Evolutionary conservation across 176 grass and related monocot species (phyloP), one percentile per base, ranked within the genome.

Genomic region (Aegilops umbellulata): DNA sequence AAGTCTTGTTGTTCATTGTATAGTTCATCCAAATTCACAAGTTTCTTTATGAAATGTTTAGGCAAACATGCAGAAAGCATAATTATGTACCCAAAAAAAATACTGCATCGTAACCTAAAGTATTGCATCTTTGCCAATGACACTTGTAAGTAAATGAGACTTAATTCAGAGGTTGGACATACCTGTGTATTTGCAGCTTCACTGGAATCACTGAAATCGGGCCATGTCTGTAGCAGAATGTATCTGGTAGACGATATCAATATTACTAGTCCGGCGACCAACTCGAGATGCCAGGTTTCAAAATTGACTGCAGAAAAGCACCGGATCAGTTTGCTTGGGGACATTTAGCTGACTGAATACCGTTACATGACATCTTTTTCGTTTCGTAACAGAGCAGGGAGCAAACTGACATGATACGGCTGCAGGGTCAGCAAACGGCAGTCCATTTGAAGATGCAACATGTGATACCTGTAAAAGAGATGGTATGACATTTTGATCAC

Each of bases 151-250:
- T 4, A 71, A 27, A 17, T 63, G 36, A 64, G 22, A 47, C 63
- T 25, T 24, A 38, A 31, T 25, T 39, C 10, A 27, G 62, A 90
- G 17, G 8, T 13, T 85, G 25, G 19, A 77, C 78, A 83, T 84
- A 97, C 95, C 74, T 95, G 91, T 78, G 78, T 92, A 83, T 97
- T 97, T 75, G 95, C 90, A 41, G 89, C 82, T 91, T 97, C 90
- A 82, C 87, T 93, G 77, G 95, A 97, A 82, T 93, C 65, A 62
- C 90, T 90, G 85, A 97, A 97, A 84, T 95, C 93, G 67, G 95
- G 81, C 93, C 95, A 97, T 81, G 87, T 84, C 73, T 90, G 80
- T 70, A 97, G 82, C 53, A 95, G 58, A 63, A 97, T 86, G 47
- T 89, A 95, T 86, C 93, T 86, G 46, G 85, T 83, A 71, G 87